Evolutionary conservation across 768 basidiomycete species (phyloP), one percentile per base, ranked within the genome.

Genomic region (Tylopilus intermedius): DNA sequence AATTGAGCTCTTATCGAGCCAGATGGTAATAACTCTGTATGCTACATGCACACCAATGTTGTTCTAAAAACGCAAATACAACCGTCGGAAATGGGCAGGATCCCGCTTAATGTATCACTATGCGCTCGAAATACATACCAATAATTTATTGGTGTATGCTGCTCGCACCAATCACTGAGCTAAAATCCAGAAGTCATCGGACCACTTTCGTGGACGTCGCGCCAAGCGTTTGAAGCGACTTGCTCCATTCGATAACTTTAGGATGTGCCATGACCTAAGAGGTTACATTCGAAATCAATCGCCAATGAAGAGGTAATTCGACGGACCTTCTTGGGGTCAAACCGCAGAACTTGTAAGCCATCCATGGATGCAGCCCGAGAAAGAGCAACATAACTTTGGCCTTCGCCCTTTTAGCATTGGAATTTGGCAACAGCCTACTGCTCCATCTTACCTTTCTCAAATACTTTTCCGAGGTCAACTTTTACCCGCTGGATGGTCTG

Each of bases 401-500:
- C 76, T 74, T 41, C 15, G n/a, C 6, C 2, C 3, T 3, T 8
- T 60, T 29, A 59, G 50, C 18, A 22, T 15, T 9, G 14, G 8
- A 1, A 18, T 14, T n/a, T 15, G 13, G n/a, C n/a, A 22, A 18
- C 10, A 11, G 2, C 9, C 5, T n/a, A n/a, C 0, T 0, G 4
- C 26, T 27, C 14, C 1, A 10, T 49, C 64, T 37, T 45, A 76
- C 76, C 78, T 53, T 77, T 78, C 62, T 79, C 85, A 61, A 87
- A 87, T n/a, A 86, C 81, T 37, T 71, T 76, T 9, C 77, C 75
- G 15, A 88, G 76, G 62, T 86, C 83, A 30, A 87, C 75, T 59
- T 78, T 83, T 49, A 86, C 80, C 41, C 78, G 73, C 41, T 80
- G 76, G 41, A 90, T 76, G 0, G 88, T 88, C 59, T 87, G 84